A percentile compares a stretch with the other conserved stretches of the same genome.
Conservation (phyloP, 192 early-diverging fungal species). For the Coemansia reversa region DNA sequence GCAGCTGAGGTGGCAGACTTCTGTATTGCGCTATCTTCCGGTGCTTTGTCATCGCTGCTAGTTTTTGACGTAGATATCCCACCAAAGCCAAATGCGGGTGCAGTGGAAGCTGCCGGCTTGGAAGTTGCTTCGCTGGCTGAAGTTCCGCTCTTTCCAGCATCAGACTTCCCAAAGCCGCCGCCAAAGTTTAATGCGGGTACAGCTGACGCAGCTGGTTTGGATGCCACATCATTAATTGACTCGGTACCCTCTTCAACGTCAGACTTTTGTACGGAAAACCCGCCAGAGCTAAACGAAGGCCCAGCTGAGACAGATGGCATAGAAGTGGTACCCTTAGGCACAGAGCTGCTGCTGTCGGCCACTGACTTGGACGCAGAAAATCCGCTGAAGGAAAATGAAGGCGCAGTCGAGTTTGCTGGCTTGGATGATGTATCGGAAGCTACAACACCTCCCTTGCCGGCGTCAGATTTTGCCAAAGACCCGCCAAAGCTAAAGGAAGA, state of each 20-base stretch:
- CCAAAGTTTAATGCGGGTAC: slow-evolving; percentile 24
- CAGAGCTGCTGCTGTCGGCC: too few species aligned
- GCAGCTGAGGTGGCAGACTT: slow-evolving; percentile 2
- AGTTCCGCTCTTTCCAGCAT: slow-evolving; percentile 2
- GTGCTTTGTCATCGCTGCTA: not conserved
- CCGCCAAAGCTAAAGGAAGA: too few species aligned
- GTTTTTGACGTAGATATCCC: slow-evolving; percentile 3
- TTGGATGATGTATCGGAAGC: too few species aligned
- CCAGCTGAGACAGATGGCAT: too few species aligned
- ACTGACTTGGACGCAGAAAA: too few species aligned
- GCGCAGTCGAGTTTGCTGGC: too few species aligned
- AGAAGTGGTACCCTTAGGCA: too few species aligned
- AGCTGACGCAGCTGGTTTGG: not conserved
- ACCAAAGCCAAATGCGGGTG: slow-evolving; percentile 12
- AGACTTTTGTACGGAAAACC: not conserved
- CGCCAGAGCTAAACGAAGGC: too few species aligned
- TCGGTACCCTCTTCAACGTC: slow-evolving; percentile 1
- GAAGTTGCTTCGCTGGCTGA: slow-evolving; percentile 3
- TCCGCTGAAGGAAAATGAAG: too few species aligned
- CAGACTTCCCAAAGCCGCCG: slow-evolving; percentile 5
- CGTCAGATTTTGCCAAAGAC: too few species aligned
- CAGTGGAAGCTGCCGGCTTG: slow-evolving; percentile 7
- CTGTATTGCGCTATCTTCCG: too few species aligned
- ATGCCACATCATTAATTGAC: not conserved
- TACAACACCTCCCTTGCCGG: too few species aligned